Evolutionary conservation across 1,284 basidiomycete species (phyloP).

Genomic region (Microbotryum violaceum): DNA sequence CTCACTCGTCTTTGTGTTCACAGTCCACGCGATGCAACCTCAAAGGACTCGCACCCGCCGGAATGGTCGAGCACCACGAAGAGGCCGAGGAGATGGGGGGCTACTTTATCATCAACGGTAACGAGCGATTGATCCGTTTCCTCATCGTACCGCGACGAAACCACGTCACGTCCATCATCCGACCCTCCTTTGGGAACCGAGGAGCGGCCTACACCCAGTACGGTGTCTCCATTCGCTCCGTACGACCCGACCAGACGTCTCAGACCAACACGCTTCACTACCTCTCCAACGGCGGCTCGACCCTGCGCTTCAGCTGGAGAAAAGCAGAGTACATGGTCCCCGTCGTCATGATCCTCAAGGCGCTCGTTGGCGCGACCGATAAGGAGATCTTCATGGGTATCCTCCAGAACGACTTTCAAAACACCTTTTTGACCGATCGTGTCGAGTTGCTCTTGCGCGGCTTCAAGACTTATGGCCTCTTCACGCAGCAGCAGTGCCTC

Average conservation of each 20-base stretch:
- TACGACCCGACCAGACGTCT: conserved; percentile 81
- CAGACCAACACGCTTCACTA: conserved; percentile 96
- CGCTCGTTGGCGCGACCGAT: conserved; percentile 87
- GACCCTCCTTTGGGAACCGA: conserved; percentile 80
- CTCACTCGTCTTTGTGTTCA: not conserved
- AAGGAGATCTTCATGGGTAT: conserved; percentile 97
- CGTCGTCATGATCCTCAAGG: conserved; percentile 93
- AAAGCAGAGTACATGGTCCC: conserved; percentile 99
- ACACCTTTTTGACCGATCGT: conserved; percentile 96
- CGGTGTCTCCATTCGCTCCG: conserved; percentile 91
- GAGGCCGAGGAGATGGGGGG: conserved; percentile 98
- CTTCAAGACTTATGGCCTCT: conserved; percentile 85
- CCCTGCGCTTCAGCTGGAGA: conserved; percentile 91
- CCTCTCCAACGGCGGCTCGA: conserved; percentile 89
- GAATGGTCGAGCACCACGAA: conserved; percentile 83
- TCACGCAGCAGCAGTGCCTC: conserved; percentile 86
- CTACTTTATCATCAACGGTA: conserved; percentile 98
- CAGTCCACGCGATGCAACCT: conserved; percentile 93
- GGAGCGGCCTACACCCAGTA: conserved; percentile 91
- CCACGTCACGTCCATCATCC: conserved; percentile 77
- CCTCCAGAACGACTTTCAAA: conserved; percentile 92
- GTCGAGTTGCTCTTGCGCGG: conserved; percentile 95
- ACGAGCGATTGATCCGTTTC: conserved; percentile 96
- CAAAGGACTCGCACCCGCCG: conserved; percentile 70
- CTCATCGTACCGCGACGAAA: conserved; percentile 85